Evolutionary conservation across 2,329 filamentous ascomycete genomes (phyloP), one percentile per base, ranked within the genome.

Genomic region (Sphaerulina vaccinii): DNA sequence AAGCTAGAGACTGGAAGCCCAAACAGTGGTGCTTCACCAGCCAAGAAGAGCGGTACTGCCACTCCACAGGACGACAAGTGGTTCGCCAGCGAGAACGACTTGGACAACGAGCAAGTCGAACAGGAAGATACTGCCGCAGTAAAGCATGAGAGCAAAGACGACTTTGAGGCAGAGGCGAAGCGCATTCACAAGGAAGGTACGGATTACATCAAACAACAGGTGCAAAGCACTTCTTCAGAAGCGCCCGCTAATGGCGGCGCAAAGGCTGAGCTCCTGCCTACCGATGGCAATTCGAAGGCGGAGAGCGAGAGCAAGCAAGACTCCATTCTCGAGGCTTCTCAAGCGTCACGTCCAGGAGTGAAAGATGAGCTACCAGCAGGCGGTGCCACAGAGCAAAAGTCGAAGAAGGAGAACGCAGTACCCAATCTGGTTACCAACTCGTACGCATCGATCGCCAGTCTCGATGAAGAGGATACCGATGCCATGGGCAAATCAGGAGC

Each of bases 401-500:
- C 32, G 15, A 36, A 37, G 33, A 37, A 42, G 21, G 32, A 49
- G 29, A 43, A 50, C 11, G 38, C 39, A 16, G 29, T 39, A 16
- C 40, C 47, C 3, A 18, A 29, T 15, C 27, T 13, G 2, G 47
- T 38, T 6, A 29, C 49, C 13, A 24, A 49, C 8, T 44, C 36
- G 5, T 54, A 51, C 27, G 46, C 47, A 7, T 54, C 51, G 11
- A 41, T 54, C 18, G 41, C 51, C 2, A 50, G 45, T 15, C 48
- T 54, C 2, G 47, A 58, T 6, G 55, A 55, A 7, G 53, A 62
- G 3, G 59, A 62, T 35, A 62, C 61, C 9, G 63, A 65, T 51
- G 62, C 63, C 13, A 65, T 65, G 63, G 62, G 62, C 43, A 60
- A 62, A 43, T 59, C 55, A 22, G 63, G 63, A 27, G 59, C 57